These are phyloP conservation scores for Melaleuca quinquenervia DNA, from an alignment of 345 rosid species.

Conservation along the genomic window DNA sequence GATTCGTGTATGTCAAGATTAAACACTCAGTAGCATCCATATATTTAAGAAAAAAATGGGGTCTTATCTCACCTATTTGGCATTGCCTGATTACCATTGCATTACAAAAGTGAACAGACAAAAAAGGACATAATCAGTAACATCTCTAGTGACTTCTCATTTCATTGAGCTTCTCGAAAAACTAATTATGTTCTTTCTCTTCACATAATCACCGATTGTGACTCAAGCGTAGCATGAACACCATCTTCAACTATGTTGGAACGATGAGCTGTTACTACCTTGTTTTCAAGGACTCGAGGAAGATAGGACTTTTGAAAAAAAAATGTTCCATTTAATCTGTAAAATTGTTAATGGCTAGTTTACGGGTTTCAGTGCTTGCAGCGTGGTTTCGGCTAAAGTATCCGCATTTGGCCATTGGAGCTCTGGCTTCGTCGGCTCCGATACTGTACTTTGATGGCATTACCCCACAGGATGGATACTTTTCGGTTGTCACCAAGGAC, in stretches of 20 bases:
- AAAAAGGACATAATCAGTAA: not conserved
- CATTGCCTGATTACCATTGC: not conserved
- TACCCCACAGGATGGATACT: constrained; percentile 35
- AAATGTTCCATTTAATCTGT: not conserved
- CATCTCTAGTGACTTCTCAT: not conserved
- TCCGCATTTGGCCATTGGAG: constrained; percentile 54
- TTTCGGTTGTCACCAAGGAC: constrained; percentile 34
- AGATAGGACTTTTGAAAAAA: not conserved
- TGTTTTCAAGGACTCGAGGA: not conserved
- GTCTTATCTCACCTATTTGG: not conserved
- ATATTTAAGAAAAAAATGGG: not conserved
- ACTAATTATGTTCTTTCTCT: too few relatives aligned
- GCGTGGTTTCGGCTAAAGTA: constrained; percentile 65
- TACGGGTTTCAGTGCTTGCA: constrained; percentile 37
- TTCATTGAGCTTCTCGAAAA: not conserved
- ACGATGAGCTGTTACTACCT: not conserved
- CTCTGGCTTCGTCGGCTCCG: constrained; percentile 69
- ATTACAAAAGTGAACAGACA: not conserved
- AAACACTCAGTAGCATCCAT: not conserved
- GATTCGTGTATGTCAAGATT: not conserved
- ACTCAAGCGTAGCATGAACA: not conserved
- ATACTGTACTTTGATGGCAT: constrained; percentile 42
- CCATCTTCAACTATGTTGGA: not conserved
- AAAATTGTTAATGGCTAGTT: not conserved
- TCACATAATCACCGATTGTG: not conserved